Conservation (phyloP, 1,139 yeast species). For the Magnusiomyces ingens region DNA sequence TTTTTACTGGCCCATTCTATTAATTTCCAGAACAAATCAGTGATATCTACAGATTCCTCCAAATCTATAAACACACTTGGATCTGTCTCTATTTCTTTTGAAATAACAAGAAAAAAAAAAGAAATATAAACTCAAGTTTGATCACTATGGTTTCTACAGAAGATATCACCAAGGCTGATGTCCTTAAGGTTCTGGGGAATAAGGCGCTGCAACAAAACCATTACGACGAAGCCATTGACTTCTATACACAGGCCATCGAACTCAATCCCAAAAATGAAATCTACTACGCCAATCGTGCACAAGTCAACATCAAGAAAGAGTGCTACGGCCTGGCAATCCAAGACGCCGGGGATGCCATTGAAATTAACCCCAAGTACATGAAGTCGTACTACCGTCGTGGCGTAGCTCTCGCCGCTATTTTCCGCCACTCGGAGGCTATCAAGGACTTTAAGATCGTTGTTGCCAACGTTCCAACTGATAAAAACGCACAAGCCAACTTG, state of each 20-base stretch:
- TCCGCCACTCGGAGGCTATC: slow-evolving; percentile 70
- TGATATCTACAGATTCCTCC: too few species aligned
- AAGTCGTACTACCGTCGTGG: slow-evolving; percentile 85
- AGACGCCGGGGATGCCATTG: not conserved
- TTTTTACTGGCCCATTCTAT: not conserved
- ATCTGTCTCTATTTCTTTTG: not conserved
- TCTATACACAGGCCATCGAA: slow-evolving; percentile 73
- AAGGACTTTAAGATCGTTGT: slow-evolving; percentile 62
- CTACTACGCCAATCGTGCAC: slow-evolving; percentile 82
- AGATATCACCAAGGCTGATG: slow-evolving; percentile 17
- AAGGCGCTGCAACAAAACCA: slow-evolving; percentile 55
- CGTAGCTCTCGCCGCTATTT: slow-evolving; percentile 67
- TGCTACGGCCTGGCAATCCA: slow-evolving; percentile 55
- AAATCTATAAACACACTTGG: not conserved
- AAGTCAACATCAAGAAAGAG: slow-evolving; percentile 79
- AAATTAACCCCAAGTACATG: slow-evolving; percentile 37
- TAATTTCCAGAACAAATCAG: too few species aligned
- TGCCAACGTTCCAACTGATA: slow-evolving; percentile 60
- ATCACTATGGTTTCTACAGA: not conserved
- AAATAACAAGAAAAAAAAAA: not conserved
- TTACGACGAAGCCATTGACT: slow-evolving; percentile 59
- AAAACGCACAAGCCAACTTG: slow-evolving; percentile 55
- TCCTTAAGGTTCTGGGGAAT: slow-evolving; percentile 64
- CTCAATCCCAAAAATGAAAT: slow-evolving; percentile 62
- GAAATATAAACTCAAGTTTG: not conserved